A percentile compares a stretch with the other conserved stretches of the same genome.
phyloP scores from a whole-genome alignment of 805 yeast species.

The Candida cerambycidarum region DNA sequence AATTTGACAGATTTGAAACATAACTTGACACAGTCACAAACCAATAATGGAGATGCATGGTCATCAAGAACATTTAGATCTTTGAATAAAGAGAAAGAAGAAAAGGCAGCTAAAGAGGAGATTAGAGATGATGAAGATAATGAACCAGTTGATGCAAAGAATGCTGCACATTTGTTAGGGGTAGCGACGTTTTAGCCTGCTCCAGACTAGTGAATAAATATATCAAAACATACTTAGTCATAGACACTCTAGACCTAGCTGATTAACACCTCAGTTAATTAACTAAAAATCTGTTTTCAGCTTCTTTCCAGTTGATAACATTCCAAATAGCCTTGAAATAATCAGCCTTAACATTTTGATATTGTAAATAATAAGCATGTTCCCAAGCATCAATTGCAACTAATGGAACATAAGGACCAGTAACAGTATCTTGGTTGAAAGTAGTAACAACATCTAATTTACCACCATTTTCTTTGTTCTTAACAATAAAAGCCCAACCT shows the following conservation, averaged over 20 bases:
- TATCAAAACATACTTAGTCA: neutral
- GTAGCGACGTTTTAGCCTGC: constrained; percentile 68
- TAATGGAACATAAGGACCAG: constrained; percentile 43
- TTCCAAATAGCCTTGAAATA: constrained; percentile 52
- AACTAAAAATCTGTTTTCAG: constrained; percentile 43
- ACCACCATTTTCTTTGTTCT: constrained; percentile 45
- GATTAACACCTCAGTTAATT: too few species aligned
- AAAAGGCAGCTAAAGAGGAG: constrained; percentile 20
- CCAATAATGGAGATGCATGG: constrained; percentile 44
- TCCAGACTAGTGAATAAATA: too few species aligned
- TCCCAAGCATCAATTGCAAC: constrained; percentile 57
- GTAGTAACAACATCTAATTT: constrained; percentile 45
- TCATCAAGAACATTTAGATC: constrained; percentile 41
- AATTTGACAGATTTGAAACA: constrained; percentile 47
- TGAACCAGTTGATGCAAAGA: constrained; percentile 63
- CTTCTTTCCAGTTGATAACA: constrained; percentile 51
- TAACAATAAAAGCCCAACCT: constrained; percentile 54
- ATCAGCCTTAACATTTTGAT: constrained; percentile 50
- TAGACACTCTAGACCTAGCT: too few species aligned
- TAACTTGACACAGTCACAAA: constrained; percentile 43
- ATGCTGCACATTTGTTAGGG: constrained; percentile 81
- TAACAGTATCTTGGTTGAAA: constrained; percentile 49
- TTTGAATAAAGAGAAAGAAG: constrained; percentile 27
- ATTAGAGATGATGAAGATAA: constrained; percentile 27
- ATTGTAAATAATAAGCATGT: constrained; percentile 54